Conservation (phyloP, 1,284 basidiomycete genomes). For the Cutaneotrichosporon cutaneum region DNA sequence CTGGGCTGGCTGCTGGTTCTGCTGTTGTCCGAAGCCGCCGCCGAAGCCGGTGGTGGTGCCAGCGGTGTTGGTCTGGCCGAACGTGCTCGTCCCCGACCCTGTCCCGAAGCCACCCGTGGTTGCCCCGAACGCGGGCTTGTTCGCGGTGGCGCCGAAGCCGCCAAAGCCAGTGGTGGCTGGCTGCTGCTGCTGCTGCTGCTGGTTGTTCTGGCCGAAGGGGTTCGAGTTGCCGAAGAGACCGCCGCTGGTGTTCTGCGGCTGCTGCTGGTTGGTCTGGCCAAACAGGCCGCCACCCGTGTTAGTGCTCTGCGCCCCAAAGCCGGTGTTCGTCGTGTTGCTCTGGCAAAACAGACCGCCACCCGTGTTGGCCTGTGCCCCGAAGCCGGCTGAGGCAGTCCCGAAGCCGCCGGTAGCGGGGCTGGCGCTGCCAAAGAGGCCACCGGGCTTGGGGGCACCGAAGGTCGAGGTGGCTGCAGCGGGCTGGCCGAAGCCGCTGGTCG, state of each 20-base stretch:
- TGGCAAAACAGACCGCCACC: constrained; percentile 38
- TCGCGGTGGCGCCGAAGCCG: constrained; percentile 33
- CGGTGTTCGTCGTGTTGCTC: constrained; percentile 26
- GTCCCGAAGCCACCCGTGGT: constrained; percentile 21
- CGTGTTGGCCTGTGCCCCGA: constrained; percentile 44
- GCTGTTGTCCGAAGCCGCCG: constrained; percentile 21
- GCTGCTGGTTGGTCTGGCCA: constrained; percentile 42
- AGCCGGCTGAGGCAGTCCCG: constrained; percentile 30
- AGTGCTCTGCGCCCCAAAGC: constrained; percentile 45
- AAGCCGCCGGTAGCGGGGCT: constrained; percentile 33
- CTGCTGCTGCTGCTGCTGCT: constrained; percentile 17
- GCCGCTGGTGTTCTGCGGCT: constrained; percentile 36
- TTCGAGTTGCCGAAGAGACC: constrained; percentile 34
- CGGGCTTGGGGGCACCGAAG: constrained; percentile 25
- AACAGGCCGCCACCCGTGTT: constrained; percentile 41
- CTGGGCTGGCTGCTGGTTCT: constrained; percentile 42
- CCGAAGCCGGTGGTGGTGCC: constrained; percentile 20
- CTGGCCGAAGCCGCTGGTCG: constrained; percentile 36
- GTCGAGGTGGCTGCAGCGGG: constrained; percentile 21
- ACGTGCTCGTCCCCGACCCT: constrained; percentile 35
- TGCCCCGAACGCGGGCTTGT: constrained; percentile 18
- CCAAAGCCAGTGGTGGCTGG: constrained; percentile 50
- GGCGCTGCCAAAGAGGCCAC: constrained; percentile 53
- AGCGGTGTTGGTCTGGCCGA: constrained; percentile 48
- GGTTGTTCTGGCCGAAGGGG: constrained; percentile 38